Conservation (phyloP, 2,329 filamentous ascomycete genomes). For the Pyrenophora graminea region DNA sequence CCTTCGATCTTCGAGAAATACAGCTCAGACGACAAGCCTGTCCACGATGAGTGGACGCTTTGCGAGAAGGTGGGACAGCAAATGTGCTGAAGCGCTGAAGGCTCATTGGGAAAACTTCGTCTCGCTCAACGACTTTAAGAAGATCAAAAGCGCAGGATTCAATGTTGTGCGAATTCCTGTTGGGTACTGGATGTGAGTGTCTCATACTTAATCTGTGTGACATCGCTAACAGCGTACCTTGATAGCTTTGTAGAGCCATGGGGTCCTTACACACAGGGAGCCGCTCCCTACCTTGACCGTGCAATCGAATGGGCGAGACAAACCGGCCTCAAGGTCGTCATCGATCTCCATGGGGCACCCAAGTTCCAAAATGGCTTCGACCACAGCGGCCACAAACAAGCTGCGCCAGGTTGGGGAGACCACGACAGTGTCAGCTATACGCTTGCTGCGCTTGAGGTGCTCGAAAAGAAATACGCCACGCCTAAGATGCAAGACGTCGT, state of each 20-base stretch:
- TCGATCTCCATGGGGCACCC: constrained; percentile 59
- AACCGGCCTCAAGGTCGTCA: constrained; percentile 59
- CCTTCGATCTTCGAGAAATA: constrained; percentile 57
- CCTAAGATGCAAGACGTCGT: constrained; percentile 61
- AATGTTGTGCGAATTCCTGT: constrained; percentile 64
- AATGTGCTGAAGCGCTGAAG: constrained; percentile 50
- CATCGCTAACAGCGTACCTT: neutral
- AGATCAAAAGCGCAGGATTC: constrained; percentile 60
- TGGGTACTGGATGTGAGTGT: constrained; percentile 61
- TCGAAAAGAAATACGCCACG: constrained; percentile 61
- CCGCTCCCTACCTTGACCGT: constrained; percentile 58
- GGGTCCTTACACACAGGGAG: constrained; percentile 56
- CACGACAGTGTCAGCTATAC: constrained; percentile 55
- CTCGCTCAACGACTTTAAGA: constrained; percentile 56
- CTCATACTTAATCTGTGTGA: neutral
- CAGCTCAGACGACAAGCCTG: constrained; percentile 32
- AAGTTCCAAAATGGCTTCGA: constrained; percentile 66
- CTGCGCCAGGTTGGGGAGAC: constrained; percentile 51
- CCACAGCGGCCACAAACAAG: constrained; percentile 59
- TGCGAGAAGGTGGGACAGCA: constrained; percentile 54
- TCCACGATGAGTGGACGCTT: constrained; percentile 58
- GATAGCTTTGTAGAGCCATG: constrained; percentile 38
- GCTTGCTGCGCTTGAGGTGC: constrained; percentile 59
- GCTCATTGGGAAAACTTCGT: constrained; percentile 59
- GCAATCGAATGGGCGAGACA: constrained; percentile 61